A percentile compares a stretch with the other conserved stretches of the same genome.
phyloP scores from a whole-genome alignment of 1,284 basidiomycete genomes.

The Wallemia hederae region DNA sequence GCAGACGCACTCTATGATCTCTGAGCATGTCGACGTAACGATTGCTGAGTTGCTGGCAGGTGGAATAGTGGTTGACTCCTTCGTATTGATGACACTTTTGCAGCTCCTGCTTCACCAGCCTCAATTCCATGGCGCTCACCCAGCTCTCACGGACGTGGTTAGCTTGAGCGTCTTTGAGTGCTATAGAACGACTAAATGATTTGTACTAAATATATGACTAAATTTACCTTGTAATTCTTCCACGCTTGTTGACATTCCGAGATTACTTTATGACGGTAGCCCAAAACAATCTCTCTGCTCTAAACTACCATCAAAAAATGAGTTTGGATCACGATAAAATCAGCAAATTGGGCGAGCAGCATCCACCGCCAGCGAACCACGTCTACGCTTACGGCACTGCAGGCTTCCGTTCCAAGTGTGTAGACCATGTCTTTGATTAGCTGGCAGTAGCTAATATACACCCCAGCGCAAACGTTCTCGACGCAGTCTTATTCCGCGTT shows the following conservation, averaged over 20 bases:
- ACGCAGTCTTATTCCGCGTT: conserved; percentile 74
- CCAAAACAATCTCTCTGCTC: background rate
- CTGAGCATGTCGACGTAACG: conserved; percentile 54
- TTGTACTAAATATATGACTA: background rate
- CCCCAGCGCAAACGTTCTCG: conserved; percentile 46
- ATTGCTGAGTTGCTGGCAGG: conserved; percentile 60
- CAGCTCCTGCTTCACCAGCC: conserved; percentile 65
- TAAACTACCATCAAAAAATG: background rate
- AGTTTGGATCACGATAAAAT: background rate
- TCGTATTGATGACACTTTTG: conserved; percentile 72
- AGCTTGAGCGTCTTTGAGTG: conserved; percentile 30
- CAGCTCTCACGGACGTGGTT: conserved; percentile 64
- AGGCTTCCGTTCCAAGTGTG: conserved; percentile 7
- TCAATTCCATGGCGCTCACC: conserved; percentile 78
- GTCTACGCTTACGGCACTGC: conserved; percentile 11
- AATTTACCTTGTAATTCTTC: background rate
- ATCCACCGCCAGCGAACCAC: background rate
- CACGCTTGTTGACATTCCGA: background rate
- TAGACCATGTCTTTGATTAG: background rate
- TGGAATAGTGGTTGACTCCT: conserved; percentile 70
- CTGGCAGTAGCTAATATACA: background rate
- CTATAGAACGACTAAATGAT: conserved; percentile 11
- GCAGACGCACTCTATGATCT: conserved; percentile 46
- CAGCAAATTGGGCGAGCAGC: background rate
- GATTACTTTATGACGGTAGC: background rate